phyloP scores from a whole-genome alignment of 148 eudicot genomes.

The Nepenthes mirabilis region DNA sequence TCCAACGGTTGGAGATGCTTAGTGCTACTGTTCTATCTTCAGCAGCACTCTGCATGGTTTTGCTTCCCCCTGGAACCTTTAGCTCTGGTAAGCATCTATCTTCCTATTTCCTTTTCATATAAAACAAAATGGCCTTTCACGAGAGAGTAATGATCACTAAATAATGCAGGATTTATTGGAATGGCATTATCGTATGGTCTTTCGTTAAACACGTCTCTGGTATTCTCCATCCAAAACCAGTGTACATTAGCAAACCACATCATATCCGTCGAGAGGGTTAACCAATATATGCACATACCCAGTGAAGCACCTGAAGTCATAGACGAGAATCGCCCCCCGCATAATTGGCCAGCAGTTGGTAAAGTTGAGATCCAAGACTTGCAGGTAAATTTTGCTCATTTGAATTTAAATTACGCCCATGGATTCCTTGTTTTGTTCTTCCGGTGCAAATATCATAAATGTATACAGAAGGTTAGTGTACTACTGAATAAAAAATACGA shows the following conservation, averaged over 20 bases:
- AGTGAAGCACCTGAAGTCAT: slow-evolving; percentile 84
- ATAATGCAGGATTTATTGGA: slow-evolving; percentile 77
- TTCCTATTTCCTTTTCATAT: not conserved
- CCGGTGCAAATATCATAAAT: no score
- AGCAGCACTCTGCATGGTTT: slow-evolving; percentile 81
- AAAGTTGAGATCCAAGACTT: slow-evolving; percentile 74
- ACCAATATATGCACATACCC: slow-evolving; percentile 74
- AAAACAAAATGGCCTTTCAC: no score
- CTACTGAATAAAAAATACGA: slow-evolving; percentile 5
- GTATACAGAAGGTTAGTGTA: not conserved
- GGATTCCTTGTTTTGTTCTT: not conserved
- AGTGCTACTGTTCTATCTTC: slow-evolving; percentile 74
- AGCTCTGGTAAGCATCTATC: slow-evolving; percentile 45
- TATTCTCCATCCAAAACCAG: slow-evolving; percentile 68
- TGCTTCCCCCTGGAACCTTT: slow-evolving; percentile 83
- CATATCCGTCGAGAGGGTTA: slow-evolving; percentile 80
- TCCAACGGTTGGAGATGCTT: slow-evolving; percentile 71
- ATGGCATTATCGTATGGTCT: slow-evolving; percentile 96
- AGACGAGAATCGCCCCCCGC: slow-evolving; percentile 52
- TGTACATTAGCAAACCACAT: slow-evolving; percentile 72
- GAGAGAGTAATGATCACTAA: no score
- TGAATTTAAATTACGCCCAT: not conserved
- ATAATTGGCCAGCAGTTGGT: slow-evolving; percentile 67
- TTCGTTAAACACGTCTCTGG: slow-evolving; percentile 61
- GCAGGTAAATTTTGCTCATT: slow-evolving; percentile 26